These are phyloP conservation scores for Drechslerella stenobrocha DNA, from an alignment of 2,329 filamentous ascomycete genomes.

Conservation along the genomic window DNA sequence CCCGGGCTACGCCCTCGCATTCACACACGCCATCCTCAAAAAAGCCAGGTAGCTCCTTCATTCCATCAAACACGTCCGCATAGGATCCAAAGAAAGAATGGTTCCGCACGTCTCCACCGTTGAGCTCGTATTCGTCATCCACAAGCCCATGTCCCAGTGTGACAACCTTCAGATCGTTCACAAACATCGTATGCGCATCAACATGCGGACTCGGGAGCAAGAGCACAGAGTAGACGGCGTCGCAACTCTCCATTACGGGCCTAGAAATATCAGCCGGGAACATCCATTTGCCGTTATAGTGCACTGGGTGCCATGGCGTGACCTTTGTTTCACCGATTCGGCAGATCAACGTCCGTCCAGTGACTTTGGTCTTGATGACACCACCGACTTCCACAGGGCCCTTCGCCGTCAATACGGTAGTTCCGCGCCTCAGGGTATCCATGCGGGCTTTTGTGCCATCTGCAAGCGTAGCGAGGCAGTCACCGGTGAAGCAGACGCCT, in stretches of 20 bases:
- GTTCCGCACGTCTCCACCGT: conserved; percentile 57
- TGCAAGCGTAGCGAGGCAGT: conserved; percentile 59
- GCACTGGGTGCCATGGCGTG: conserved; percentile 66
- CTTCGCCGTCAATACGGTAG: conserved; percentile 60
- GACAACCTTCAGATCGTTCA: conserved; percentile 59
- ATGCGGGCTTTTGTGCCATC: conserved; percentile 57
- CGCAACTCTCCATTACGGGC: conserved; percentile 56
- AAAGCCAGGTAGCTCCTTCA: conserved; percentile 56
- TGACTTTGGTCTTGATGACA: conserved; percentile 61
- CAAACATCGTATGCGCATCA: conserved; percentile 61
- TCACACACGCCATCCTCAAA: conserved; percentile 57
- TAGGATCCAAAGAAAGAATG: conserved; percentile 65
- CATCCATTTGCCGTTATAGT: conserved; percentile 56
- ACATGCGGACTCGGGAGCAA: conserved; percentile 59
- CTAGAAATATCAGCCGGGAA: conserved; percentile 59
- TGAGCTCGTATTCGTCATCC: conserved; percentile 11
- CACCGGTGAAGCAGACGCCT: conserved; percentile 62
- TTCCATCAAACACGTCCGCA: conserved; percentile 56
- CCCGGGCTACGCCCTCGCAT: conserved; percentile 58
- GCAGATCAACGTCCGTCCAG: conserved; percentile 56
- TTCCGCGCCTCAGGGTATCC: conserved; percentile 58
- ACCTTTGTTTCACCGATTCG: conserved; percentile 60
- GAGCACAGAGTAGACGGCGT: conserved; percentile 63
- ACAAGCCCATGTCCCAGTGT: conserved; percentile 64
- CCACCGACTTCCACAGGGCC: conserved; percentile 60